Evolutionary conservation across 2,329 filamentous ascomycete species (phyloP), one percentile per base, ranked within the genome.

Genomic region (Aspergillus fischeri): DNA sequence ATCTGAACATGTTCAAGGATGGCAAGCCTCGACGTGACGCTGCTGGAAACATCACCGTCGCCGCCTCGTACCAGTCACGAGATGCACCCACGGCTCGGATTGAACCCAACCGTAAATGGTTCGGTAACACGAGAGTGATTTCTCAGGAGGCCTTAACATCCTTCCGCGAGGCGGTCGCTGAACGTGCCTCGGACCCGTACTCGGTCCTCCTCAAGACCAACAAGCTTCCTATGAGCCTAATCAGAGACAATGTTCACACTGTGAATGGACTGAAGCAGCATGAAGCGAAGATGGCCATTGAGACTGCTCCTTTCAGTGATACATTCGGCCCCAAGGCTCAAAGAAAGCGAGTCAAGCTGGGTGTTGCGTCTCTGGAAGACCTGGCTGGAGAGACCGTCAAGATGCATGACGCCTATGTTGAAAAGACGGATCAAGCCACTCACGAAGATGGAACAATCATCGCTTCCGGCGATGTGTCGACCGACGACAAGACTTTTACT

Each of bases 71-170:
- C 77, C 92, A 97, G 78, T 92, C 88, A 59, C 83, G 86, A 70
- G 92, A 96, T 38, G 78, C 87, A 24, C 92, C 93, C 49, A 85
- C 83, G 58, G 94, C 93, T 65, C 85, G 92, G 64, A 90, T 97
- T 70, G 93, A 97, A 80, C 94, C 94, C 51, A 95, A 97, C 78
- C 84, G 94, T 69, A 95, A 95, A 78, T 99, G 94, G 94, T 99
- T 99, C 78, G 91, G 88, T 68, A 97, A 97, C 75, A 96, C 93
- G 35, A 82, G 94, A 68, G 86, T 88, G 48, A 96, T 97, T 69
- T 91, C 89, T 1, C 93, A 97, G 73, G 91, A 96, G 72, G 90
- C 91, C 3, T 81, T 97, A 61, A 85, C 84, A 48, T 86, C 90
- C 1, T 99, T 99, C 78, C 87, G 94, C 60, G 88, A 92, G 59